A percentile compares a stretch with the other conserved stretches of the same genome.
phyloP scores from a whole-genome alignment of 352 stramenopile species.

The Globisporangium splendens region DNA sequence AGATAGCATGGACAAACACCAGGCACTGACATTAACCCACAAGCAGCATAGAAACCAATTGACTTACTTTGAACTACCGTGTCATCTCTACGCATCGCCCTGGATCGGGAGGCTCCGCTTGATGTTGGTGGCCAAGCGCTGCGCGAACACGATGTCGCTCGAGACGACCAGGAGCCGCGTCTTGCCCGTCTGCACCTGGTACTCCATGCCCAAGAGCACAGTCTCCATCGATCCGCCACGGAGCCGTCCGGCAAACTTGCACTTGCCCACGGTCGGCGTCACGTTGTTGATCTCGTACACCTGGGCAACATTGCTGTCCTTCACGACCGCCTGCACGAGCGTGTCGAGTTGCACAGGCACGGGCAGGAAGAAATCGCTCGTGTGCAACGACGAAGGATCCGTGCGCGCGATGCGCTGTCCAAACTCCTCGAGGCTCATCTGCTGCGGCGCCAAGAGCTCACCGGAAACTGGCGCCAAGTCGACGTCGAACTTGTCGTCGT shows the following conservation, averaged over 20 bases:
- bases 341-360: slow-evolving; percentile 46
- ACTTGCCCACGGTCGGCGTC: slow-evolving; percentile 49
- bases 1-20: no score
- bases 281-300: slow-evolving; percentile 79
- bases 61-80: no score
- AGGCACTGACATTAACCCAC: no score
- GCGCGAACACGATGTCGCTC: slow-evolving; percentile 43
- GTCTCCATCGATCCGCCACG: slow-evolving; percentile 42
- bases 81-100: slow-evolving; percentile 17
- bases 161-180: slow-evolving; percentile 62
- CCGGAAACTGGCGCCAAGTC: slow-evolving; percentile 58
- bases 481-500: slow-evolving; percentile 47
- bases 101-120: slow-evolving; percentile 42
- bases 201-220: slow-evolving; percentile 54
- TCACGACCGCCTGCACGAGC: slow-evolving; percentile 46
- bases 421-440: slow-evolving; percentile 74
- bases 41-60: no score
- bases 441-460: slow-evolving; percentile 66
- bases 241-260: slow-evolving; percentile 67
- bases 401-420: slow-evolving; percentile 57
- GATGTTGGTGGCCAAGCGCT: slow-evolving; percentile 46
- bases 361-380: slow-evolving; percentile 49
- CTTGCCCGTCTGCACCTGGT: slow-evolving; percentile 62
- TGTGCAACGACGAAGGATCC: slow-evolving; percentile 51
- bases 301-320: slow-evolving; percentile 62